phyloP scores from a whole-genome alignment of 768 basidiomycete species.

The Nidularia sp. region DNA sequence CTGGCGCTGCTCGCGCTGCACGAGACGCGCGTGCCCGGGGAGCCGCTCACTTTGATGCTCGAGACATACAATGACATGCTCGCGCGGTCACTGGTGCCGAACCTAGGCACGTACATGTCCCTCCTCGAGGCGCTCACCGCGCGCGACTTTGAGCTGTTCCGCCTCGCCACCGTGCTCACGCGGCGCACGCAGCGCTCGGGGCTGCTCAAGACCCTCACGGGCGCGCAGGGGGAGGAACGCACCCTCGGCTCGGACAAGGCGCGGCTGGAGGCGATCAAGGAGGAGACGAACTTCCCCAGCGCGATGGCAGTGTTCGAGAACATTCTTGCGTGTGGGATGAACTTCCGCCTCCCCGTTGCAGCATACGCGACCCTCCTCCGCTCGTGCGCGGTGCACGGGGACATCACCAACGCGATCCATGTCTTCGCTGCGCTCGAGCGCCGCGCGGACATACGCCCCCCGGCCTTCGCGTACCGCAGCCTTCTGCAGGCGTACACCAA shows the following conservation, averaged over 20 bases:
- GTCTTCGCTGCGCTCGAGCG: constrained; percentile 63
- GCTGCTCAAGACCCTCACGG: constrained; percentile 15
- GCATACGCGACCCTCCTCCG: constrained; percentile 57
- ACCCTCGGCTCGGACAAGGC: constrained; percentile 22
- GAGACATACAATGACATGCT: constrained; percentile 75
- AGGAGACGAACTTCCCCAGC: constrained; percentile 67
- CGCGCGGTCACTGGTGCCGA: constrained; percentile 55
- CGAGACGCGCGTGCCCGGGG: constrained; percentile 39
- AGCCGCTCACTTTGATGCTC: constrained; percentile 53
- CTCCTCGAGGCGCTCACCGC: constrained; percentile 60
- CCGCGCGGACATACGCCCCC: constrained; percentile 25
- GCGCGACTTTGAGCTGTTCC: constrained; percentile 64
- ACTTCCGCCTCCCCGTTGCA: constrained; percentile 21
- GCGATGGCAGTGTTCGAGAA: constrained; percentile 75
- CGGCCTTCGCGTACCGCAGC: constrained; percentile 39
- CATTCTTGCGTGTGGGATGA: constrained; percentile 33
- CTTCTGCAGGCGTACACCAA: constrained; percentile 59
- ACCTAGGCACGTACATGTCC: constrained; percentile 52
- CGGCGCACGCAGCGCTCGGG: constrained; percentile 31
- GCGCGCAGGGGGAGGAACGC: constrained; percentile 5
- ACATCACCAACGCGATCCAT: constrained; percentile 57
- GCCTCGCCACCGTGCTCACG: constrained; percentile 37
- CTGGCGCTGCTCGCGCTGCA: constrained; percentile 52
- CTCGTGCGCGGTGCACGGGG: constrained; percentile 52
- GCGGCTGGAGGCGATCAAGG: constrained; percentile 38